Percentiles rank a stretch among this genome's conserved stretches.
phyloP scores from a whole-genome alignment of 371 early-diverging fungal species.

The Mucor saturninus region DNA sequence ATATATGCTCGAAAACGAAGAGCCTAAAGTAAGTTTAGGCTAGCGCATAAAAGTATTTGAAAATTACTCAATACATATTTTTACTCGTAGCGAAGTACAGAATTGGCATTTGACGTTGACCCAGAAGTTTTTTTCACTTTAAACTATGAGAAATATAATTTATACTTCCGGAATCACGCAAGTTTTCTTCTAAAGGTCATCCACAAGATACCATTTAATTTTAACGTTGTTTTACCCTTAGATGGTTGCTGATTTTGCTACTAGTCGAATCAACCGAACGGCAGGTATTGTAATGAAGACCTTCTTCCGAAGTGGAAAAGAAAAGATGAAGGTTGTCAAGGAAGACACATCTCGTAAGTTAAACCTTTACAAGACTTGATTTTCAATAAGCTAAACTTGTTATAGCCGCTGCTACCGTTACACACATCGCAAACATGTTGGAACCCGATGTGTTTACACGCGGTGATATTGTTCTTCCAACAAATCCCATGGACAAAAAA shows the following conservation, averaged over 20 bases:
- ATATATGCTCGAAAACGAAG: not conserved
- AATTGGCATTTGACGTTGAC: constrained; percentile 49
- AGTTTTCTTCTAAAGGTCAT: not conserved
- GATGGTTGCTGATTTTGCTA: constrained; percentile 48
- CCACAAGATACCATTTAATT: too few species aligned
- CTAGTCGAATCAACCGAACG: constrained; percentile 65
- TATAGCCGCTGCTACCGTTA: constrained; percentile 51
- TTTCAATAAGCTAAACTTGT: not conserved
- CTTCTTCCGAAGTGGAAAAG: constrained; percentile 58
- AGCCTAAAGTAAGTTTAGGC: not conserved
- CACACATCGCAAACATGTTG: constrained; percentile 59
- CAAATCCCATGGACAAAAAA: constrained; percentile 42
- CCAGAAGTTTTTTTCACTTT: constrained; percentile 64
- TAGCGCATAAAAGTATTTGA: too few species aligned
- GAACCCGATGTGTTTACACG: constrained; percentile 53
- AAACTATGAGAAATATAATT: constrained; percentile 75
- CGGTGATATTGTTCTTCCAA: constrained; percentile 57
- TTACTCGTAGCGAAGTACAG: not conserved
- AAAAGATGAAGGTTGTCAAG: constrained; percentile 50
- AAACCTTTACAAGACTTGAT: not conserved
- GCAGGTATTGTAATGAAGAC: constrained; percentile 67
- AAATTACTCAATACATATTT: too few species aligned
- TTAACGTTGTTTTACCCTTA: not conserved
- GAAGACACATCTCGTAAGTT: constrained; percentile 43
- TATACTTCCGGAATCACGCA: constrained; percentile 73